These are phyloP conservation scores for Articulospora tetracladia DNA, from an alignment of 495 filamentous ascomycete genomes.

Conservation along the genomic window DNA sequence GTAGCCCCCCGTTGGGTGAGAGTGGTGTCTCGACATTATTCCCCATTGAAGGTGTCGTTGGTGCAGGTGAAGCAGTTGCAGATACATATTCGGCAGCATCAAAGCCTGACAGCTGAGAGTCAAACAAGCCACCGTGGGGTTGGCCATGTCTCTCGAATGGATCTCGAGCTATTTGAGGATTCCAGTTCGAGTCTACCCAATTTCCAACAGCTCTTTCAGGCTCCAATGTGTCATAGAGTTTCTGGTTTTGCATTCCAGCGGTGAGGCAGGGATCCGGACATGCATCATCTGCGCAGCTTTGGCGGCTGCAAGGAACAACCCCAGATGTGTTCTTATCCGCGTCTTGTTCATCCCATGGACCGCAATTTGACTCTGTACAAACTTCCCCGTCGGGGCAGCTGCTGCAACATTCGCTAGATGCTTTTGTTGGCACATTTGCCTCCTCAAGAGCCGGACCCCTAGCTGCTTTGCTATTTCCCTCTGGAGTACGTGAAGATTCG, in stretches of 20 bases:
- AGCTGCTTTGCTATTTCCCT: background rate
- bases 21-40: constrained; percentile 10
- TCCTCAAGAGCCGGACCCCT: background rate
- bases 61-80: constrained; percentile 6
- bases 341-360: constrained; percentile 1
- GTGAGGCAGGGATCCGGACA: constrained; percentile 12
- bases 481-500: background rate
- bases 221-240: background rate
- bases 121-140: background rate
- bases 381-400: constrained; percentile 20
- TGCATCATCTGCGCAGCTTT: constrained; percentile 4
- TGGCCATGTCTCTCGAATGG: background rate
- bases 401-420: constrained; percentile 23
- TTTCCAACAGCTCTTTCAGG: background rate
- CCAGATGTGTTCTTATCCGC: background rate
- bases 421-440: background rate
- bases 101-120: constrained; percentile 1
- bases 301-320: constrained; percentile 11
- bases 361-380: constrained; percentile 22
- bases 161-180: background rate
- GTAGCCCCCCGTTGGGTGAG: constrained; percentile 1
- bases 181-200: constrained; percentile 7
- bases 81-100: background rate
- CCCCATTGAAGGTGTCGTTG: constrained; percentile 12
- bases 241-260: constrained; percentile 4